Conservation (phyloP, 345 rosid genomes). For the Psidium guajava region DNA sequence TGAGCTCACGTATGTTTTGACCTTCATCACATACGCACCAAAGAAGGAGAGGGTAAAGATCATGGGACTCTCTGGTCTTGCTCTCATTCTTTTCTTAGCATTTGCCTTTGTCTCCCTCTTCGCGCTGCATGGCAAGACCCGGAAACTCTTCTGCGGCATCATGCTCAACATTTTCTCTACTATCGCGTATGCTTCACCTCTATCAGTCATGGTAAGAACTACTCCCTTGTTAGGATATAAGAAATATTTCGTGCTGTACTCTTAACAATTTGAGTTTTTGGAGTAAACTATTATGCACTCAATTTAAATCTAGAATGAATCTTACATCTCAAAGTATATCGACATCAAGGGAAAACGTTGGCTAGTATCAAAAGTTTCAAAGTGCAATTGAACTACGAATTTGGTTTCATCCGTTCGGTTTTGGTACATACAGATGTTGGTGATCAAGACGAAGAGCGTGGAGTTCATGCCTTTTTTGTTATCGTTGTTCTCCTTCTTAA, state of each 20-base stretch:
- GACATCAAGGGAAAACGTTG: background rate
- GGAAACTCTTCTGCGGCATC: constrained; percentile 26
- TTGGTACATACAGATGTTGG: constrained; percentile 15
- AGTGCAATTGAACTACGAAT: background rate
- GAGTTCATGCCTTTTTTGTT: constrained; percentile 35
- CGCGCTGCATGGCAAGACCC: constrained; percentile 11
- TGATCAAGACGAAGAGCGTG: constrained; percentile 33
- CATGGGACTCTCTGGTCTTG: background rate
- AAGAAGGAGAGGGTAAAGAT: background rate
- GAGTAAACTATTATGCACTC: background rate
- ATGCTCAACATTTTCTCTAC: constrained; percentile 17
- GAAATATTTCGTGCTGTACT: background rate
- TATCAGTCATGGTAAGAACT: constrained; percentile 27
- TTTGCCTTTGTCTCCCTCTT: constrained; percentile 17
- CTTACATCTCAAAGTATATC: background rate
- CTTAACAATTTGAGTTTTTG: background rate
- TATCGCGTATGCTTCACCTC: constrained; percentile 28
- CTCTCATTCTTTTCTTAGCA: background rate
- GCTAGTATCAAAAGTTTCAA: background rate
- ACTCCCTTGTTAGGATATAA: background rate
- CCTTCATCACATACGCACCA: background rate
- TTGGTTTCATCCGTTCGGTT: background rate
- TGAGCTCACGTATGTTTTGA: background rate
- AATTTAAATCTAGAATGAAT: background rate
- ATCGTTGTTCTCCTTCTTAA: constrained; percentile 23